Conservation (phyloP, 495 filamentous ascomycete genomes). For the Tuber brumale region DNA sequence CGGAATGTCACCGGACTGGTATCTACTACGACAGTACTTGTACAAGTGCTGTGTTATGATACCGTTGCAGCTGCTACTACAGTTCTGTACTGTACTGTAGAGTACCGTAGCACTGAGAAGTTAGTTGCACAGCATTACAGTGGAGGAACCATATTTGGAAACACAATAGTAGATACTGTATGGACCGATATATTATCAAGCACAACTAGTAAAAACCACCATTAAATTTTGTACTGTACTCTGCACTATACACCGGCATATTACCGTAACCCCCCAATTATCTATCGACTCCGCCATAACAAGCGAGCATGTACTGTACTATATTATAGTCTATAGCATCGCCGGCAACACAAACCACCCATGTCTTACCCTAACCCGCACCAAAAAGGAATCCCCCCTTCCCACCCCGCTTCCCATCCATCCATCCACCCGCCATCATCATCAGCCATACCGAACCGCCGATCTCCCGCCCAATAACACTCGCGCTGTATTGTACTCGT, state of each 20-base stretch:
- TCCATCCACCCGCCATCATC: neutral
- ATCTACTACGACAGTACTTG: neutral
- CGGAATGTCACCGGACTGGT: neutral
- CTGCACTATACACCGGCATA: neutral
- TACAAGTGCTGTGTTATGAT: no score
- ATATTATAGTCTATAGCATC: neutral
- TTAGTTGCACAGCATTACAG: neutral
- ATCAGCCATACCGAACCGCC: neutral
- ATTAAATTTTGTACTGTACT: no score
- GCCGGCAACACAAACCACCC: neutral
- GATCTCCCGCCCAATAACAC: neutral
- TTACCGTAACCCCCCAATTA: neutral
- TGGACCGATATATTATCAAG: neutral
- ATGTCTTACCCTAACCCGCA: neutral
- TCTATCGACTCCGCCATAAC: neutral
- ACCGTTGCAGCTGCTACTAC: no score
- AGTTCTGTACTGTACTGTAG: no score
- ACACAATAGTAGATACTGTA: neutral
- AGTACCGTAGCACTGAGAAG: neutral
- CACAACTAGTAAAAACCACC: neutral
- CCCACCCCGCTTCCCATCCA: no score
- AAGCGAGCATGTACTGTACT: neutral
- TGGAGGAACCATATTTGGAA: neutral
- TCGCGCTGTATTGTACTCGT: neutral
- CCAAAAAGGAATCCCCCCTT: neutral